A percentile compares a stretch with the other conserved stretches of the same genome.
phyloP scores from a whole-genome alignment of 768 basidiomycete species.

The Russula sp. region DNA sequence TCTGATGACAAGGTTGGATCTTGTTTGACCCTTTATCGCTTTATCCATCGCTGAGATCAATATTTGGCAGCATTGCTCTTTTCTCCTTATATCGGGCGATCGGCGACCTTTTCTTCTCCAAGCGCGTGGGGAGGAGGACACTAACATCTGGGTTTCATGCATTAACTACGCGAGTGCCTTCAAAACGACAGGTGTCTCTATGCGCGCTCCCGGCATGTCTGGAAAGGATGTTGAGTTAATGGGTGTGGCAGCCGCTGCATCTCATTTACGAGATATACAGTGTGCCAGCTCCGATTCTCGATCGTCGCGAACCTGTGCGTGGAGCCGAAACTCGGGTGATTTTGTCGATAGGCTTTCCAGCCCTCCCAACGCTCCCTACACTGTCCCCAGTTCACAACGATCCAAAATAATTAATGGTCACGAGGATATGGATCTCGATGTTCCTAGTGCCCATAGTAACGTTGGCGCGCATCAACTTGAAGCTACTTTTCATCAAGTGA shows the following conservation, averaged over 20 bases:
- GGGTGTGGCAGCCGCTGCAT: conserved; percentile 82
- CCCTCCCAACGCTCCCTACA: conserved; percentile 12
- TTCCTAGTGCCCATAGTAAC: conserved; percentile 51
- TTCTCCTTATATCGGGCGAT: conserved; percentile 73
- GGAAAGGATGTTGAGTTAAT: conserved; percentile 70
- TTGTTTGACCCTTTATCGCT: background rate
- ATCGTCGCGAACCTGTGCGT: conserved; percentile 35
- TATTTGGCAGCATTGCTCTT: conserved; percentile 46
- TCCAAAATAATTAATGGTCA: conserved; percentile 20
- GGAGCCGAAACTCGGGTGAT: conserved; percentile 37
- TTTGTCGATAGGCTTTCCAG: conserved; percentile 20
- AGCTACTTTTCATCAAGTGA: conserved; percentile 82
- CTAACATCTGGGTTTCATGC: conserved; percentile 85
- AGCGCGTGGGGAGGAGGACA: conserved; percentile 60
- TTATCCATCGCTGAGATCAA: background rate
- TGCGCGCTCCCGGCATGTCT: conserved; percentile 72
- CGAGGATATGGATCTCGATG: conserved; percentile 41
- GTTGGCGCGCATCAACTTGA: conserved; percentile 68
- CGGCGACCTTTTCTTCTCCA: conserved; percentile 84
- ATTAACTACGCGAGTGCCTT: conserved; percentile 96
- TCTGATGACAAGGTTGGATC: conserved; percentile 69
- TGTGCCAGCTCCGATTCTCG: conserved; percentile 35
- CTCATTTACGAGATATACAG: conserved; percentile 71
- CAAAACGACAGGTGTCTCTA: conserved; percentile 77
- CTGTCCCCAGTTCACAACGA: conserved; percentile 9